Evolutionary conservation across 225 moss, liverwort and hornwort species (phyloP).

Genomic region (Straminergon stramineum): DNA sequence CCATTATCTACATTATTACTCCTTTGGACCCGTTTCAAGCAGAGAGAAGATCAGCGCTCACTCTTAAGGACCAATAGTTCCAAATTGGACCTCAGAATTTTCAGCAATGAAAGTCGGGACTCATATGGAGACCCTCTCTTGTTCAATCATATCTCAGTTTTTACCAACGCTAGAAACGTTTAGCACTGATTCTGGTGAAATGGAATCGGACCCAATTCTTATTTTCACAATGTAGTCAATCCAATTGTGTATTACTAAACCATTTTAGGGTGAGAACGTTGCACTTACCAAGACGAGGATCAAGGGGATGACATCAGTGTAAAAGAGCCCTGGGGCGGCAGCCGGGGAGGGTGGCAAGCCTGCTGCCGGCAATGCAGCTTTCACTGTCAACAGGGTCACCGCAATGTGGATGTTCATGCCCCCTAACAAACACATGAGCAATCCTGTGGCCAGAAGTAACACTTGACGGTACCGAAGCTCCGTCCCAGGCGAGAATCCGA

Average conservation of each 20-base stretch:
- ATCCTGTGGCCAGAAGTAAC: constrained; percentile 38
- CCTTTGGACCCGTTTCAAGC: neutral
- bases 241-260: too few relatives aligned
- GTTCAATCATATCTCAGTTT: neutral
- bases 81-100: neutral
- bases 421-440: constrained; percentile 44
- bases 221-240: neutral
- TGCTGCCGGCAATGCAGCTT: neutral
- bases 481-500: constrained; percentile 63
- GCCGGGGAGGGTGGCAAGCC: neutral
- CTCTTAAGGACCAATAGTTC: neutral
- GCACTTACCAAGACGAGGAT: constrained; percentile 29
- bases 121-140: neutral
- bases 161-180: neutral
- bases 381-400: constrained; percentile 1
- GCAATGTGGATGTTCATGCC: constrained; percentile 58
- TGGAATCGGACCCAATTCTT: neutral
- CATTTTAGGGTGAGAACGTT: neutral
- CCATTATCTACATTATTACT: neutral
- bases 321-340: neutral
- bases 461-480: constrained; percentile 72
- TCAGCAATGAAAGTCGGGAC: neutral
- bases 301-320: constrained; percentile 38
- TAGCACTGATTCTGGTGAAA: neutral
- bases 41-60: neutral